Evolutionary conservation across 2,329 filamentous ascomycete species (phyloP).

Genomic region (Alternaria viburni): DNA sequence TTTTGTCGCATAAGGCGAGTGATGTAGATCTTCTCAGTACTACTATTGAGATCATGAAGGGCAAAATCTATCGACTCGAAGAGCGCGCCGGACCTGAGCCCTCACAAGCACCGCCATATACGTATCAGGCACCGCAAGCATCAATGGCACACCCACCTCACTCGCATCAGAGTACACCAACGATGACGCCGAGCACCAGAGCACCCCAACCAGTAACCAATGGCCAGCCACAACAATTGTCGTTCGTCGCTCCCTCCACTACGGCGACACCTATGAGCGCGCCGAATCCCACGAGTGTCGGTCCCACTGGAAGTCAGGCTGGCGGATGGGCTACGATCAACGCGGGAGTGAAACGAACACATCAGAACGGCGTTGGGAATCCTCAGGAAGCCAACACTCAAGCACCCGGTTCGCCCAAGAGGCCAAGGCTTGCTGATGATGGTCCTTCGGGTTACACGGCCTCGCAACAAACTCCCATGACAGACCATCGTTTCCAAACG

Average conservation of each 20-base stretch:
- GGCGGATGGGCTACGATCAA: conserved; percentile 56
- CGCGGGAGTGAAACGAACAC: conserved; percentile 48
- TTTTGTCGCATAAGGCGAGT: conserved; percentile 51
- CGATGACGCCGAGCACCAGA: not conserved
- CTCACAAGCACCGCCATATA: conserved; percentile 9
- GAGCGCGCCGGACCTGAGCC: conserved; percentile 26
- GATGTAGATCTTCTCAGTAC: conserved; percentile 57
- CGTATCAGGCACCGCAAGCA: conserved; percentile 16
- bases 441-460: conserved; percentile 39
- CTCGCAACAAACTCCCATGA: conserved; percentile 11
- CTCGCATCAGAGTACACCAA: not conserved
- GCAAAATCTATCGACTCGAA: conserved; percentile 51
- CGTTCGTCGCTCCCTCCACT: conserved; percentile 4
- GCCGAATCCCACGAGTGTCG: conserved; percentile 19
- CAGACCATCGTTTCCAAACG: conserved; percentile 23
- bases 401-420: conserved; percentile 52
- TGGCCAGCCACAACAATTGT: conserved; percentile 2
- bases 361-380: conserved; percentile 45
- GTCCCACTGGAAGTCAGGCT: conserved; percentile 22
- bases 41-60: conserved; percentile 57
- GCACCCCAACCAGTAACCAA: conserved; percentile 1
- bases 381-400: conserved; percentile 30
- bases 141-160: not conserved
- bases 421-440: conserved; percentile 51
- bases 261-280: conserved; percentile 21